phyloP scores from a whole-genome alignment of 1,139 yeast species.

The Arxiozyma heterogenica region DNA sequence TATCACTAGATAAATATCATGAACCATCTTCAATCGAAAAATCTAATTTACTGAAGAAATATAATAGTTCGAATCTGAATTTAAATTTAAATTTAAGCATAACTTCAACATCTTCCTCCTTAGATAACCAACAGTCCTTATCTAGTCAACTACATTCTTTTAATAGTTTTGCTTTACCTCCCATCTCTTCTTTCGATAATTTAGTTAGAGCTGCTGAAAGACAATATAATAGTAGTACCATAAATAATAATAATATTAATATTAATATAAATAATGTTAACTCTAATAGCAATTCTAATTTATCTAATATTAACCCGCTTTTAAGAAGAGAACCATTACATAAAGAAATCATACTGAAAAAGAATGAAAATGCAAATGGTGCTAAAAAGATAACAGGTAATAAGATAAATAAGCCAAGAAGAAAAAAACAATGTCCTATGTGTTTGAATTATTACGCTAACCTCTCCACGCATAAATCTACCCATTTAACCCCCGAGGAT shows the following conservation, averaged over 20 bases:
- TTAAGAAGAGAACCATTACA: not conserved
- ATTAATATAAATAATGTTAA: not conserved
- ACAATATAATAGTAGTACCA: constrained; percentile 6
- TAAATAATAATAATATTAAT: not conserved
- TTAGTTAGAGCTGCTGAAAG: constrained; percentile 18
- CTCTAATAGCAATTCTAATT: too few species aligned
- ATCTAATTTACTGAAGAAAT: constrained; percentile 1
- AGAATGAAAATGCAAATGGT: not conserved
- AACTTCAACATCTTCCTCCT: not conserved
- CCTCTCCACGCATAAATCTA: constrained; percentile 76
- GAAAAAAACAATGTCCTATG: constrained; percentile 77
- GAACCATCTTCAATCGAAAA: constrained; percentile 10
- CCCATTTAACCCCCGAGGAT: constrained; percentile 63
- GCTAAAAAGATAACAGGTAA: constrained; percentile 1
- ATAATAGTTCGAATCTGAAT: not conserved
- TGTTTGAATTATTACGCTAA: constrained; percentile 71
- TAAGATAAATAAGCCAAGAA: constrained; percentile 40
- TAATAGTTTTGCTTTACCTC: constrained; percentile 14
- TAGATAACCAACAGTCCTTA: not conserved
- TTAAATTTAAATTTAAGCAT: too few species aligned
- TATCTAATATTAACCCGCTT: not conserved
- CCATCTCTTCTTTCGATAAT: constrained; percentile 24
- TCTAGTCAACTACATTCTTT: not conserved
- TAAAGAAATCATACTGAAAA: not conserved
- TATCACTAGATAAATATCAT: constrained; percentile 9